Percentiles rank a stretch among this genome's conserved stretches.
These are phyloP conservation scores for Cucumis cinereus DNA, from an alignment of 306 rosid genomes.

Conservation along the genomic window DNA sequence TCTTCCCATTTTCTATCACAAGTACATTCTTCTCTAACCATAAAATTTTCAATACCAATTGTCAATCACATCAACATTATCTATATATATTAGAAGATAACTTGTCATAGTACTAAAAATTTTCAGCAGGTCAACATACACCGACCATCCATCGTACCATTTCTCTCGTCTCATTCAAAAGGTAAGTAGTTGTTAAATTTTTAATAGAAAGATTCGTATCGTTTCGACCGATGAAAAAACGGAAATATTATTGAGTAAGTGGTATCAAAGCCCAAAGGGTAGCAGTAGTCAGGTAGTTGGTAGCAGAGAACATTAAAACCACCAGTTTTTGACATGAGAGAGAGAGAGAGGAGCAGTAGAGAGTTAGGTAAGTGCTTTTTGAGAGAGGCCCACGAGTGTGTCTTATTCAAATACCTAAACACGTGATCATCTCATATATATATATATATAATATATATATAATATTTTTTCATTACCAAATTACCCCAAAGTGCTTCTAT, in stretches of 20 bases:
- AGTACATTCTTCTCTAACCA: too few relatives aligned
- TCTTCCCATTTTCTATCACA: too few relatives aligned
- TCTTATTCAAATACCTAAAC: constrained; percentile 2
- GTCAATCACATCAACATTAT: too few relatives aligned
- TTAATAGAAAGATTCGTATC: too few relatives aligned
- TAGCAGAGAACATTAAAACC: not conserved
- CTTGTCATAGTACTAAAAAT: too few relatives aligned
- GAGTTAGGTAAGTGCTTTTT: not conserved
- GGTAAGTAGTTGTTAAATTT: not conserved
- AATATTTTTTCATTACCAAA: not conserved
- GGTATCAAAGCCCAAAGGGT: not conserved
- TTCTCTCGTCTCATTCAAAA: not conserved
- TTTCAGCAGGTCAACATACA: too few relatives aligned
- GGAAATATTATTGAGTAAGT: too few relatives aligned
- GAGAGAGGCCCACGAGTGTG: not conserved
- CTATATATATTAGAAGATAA: too few relatives aligned
- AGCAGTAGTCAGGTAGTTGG: not conserved
- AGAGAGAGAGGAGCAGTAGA: not conserved
- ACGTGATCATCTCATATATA: not conserved
- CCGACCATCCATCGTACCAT: too few relatives aligned
- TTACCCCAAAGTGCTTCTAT: not conserved
- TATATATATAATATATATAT: too few relatives aligned
- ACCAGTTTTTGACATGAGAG: not conserved
- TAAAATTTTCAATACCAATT: too few relatives aligned
- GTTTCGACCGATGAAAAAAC: not conserved